Evolutionary conservation across 1,284 basidiomycete genomes (phyloP), one percentile per base, ranked within the genome.

Genomic region (Xerocomus nothofagi): DNA sequence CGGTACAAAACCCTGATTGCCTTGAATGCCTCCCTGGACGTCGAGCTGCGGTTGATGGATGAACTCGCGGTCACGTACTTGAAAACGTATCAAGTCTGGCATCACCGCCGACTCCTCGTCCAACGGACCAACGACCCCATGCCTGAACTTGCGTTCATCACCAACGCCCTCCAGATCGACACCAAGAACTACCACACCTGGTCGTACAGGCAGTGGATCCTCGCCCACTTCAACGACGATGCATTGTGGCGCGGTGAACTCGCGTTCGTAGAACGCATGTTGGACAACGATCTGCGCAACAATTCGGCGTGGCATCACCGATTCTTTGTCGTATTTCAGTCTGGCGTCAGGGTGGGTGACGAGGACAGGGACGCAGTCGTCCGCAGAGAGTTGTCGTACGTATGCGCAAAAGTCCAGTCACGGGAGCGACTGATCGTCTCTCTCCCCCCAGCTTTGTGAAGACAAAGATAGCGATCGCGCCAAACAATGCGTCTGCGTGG

Each of bases 231-330:
- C 70, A 79, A 84, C 57, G 75, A 82, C 41, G 78, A 82, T 33
- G 70, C 71, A 33, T 66, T 95, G 34, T 98, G 95, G 94, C 71
- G 65, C 1, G 79, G 76, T 12, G 96, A 98, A 70, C 71, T 88
- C 17, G 76, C 76, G 23, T 97, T 91, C 68, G 80, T 90, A 44
- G 88, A 94, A 55, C 66, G 70, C 48, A 80, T 98, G 74, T 68
- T 98, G 23, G 73, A 75, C 6, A 70, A 78, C 20, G 96, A 99
- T 68, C 77, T 96, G 32, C 73, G 95, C 60, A 99, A 99, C 69
- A 99, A 99, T 66, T 95, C 91, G 36, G 97, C 92, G 14, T 99
- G 96, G 96, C 93, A 96, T 66, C 97, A 98, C 75, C 84, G 96
- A 21, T 98, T 93, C 78, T 98, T 96, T 67, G 80, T 93, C 44